Percentiles rank a stretch among this genome's conserved stretches.
Conservation (phyloP, 2,329 filamentous ascomycete species). For the Coniochaeta sp. region DNA sequence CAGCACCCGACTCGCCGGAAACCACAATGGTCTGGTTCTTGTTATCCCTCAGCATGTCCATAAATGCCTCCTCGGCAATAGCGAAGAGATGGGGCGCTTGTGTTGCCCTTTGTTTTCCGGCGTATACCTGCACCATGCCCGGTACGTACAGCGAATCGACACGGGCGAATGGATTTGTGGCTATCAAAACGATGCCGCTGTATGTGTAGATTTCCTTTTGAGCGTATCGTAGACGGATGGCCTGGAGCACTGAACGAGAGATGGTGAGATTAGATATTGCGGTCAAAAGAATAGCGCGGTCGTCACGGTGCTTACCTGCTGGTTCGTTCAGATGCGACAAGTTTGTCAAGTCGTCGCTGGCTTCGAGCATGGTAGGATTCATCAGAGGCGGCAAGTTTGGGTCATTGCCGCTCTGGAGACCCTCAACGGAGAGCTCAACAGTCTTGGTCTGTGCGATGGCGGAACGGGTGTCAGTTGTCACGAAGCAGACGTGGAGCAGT, state of each 20-base stretch:
- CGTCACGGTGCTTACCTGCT: slow-evolving; percentile 57
- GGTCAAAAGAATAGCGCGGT: not conserved
- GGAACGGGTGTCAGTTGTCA: not conserved
- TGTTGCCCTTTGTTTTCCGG: slow-evolving; percentile 90
- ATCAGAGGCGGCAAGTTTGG: slow-evolving; percentile 82
- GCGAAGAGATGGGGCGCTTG: slow-evolving; percentile 97
- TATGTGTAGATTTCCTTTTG: slow-evolving; percentile 99
- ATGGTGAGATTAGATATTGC: not conserved
- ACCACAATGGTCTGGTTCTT: slow-evolving; percentile 98
- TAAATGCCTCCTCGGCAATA: slow-evolving; percentile 97
- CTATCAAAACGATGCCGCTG: slow-evolving; percentile 96
- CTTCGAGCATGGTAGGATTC: slow-evolving; percentile 97
- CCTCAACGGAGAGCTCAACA: slow-evolving; percentile 69
- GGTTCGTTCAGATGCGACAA: slow-evolving; percentile 97
- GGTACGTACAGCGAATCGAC: slow-evolving; percentile 98
- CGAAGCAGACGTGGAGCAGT: not conserved
- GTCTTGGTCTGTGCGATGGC: slow-evolving; percentile 57
- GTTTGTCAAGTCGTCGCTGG: slow-evolving; percentile 95
- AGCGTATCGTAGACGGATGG: slow-evolving; percentile 91
- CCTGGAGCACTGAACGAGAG: slow-evolving; percentile 69
- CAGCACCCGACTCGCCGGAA: slow-evolving; percentile 97
- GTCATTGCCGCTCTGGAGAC: slow-evolving; percentile 70
- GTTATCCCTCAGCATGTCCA: slow-evolving; percentile 95
- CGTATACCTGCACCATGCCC: slow-evolving; percentile 99
- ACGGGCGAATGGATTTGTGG: slow-evolving; percentile 93